These are phyloP conservation scores for Clohesyomyces aquaticus DNA, from an alignment of 495 filamentous ascomycete species.

Conservation along the genomic window DNA sequence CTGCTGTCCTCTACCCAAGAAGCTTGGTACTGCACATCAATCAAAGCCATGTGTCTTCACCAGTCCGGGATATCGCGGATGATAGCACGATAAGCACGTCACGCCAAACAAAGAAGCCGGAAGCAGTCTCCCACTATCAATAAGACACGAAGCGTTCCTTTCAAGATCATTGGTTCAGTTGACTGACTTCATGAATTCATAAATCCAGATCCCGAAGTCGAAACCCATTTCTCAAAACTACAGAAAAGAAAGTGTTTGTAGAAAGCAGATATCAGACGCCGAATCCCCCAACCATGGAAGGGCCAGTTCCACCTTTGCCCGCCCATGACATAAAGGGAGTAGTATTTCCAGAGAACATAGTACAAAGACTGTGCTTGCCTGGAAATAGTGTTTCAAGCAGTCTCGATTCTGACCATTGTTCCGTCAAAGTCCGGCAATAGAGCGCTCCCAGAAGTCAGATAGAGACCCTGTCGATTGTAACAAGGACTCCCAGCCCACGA, in stretches of 20 bases:
- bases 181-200: background rate
- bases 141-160: too few relatives aligned
- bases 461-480: background rate
- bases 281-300: background rate
- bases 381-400: background rate
- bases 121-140: too few relatives aligned
- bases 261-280: background rate
- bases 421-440: background rate
- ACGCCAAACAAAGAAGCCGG: too few relatives aligned
- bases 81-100: too few relatives aligned
- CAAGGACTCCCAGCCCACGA: conserved; percentile 1
- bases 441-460: background rate
- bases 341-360: background rate
- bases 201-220: background rate
- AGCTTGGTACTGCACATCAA: too few relatives aligned
- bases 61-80: too few relatives aligned
- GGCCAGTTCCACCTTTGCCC: background rate
- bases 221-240: background rate
- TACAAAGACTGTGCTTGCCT: background rate
- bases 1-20: too few relatives aligned
- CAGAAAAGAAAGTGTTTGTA: background rate
- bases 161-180: conserved; percentile 6
- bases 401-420: background rate
- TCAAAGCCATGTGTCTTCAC: too few relatives aligned
- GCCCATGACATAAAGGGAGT: background rate